Conservation (phyloP, 371 early-diverging fungal genomes). For the Umbelopsis sp. region DNA sequence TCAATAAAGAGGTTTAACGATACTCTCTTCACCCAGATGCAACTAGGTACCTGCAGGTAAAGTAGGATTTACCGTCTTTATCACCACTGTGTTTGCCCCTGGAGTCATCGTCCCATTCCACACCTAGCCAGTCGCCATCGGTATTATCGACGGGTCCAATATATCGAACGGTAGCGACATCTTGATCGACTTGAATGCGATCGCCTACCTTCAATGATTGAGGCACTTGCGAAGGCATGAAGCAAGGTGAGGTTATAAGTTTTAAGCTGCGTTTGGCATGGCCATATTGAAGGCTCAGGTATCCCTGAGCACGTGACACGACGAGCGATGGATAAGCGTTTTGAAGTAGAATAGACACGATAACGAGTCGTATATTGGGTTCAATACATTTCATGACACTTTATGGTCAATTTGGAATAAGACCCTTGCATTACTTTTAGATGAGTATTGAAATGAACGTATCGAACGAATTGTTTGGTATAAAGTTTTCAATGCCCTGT, state of each 20-base stretch:
- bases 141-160: constrained; percentile 63
- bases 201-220: constrained; percentile 28
- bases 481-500: no score
- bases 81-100: constrained; percentile 88
- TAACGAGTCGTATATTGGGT: no score
- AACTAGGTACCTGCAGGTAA: constrained; percentile 59
- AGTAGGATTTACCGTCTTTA: constrained; percentile 68
- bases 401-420: no score
- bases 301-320: neutral
- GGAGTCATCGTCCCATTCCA: constrained; percentile 83
- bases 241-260: neutral
- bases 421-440: no score
- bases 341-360: no score
- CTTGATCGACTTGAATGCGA: constrained; percentile 46
- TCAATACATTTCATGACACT: no score
- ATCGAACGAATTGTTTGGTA: no score
- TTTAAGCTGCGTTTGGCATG: neutral
- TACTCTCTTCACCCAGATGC: no score
- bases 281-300: neutral
- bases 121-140: constrained; percentile 79
- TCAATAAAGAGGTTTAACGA: neutral
- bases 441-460: no score
- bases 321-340: no score
- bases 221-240: constrained; percentile 8
- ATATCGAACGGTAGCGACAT: constrained; percentile 70